A percentile compares a stretch with the other conserved stretches of the same genome.
phyloP scores from a whole-genome alignment of 768 basidiomycete species.

The Trametes elegans region DNA sequence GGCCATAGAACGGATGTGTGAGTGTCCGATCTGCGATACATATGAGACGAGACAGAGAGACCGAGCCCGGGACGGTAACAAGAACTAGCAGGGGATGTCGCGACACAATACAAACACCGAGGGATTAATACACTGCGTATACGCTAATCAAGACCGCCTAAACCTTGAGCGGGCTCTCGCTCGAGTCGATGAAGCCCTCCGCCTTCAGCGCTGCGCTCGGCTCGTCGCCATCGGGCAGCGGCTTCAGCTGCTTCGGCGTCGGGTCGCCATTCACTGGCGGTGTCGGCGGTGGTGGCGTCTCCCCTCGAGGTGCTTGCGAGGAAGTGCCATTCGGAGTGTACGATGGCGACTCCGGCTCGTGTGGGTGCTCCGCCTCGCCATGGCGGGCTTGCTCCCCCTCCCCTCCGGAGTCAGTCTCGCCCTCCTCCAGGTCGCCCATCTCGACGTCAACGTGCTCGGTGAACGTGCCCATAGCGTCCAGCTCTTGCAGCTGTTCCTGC shows the following conservation, averaged over 20 bases:
- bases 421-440: constrained; percentile 35
- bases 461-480: constrained; percentile 55
- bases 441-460: constrained; percentile 19
- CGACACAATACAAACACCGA: constrained; percentile 16
- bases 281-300: constrained; percentile 46
- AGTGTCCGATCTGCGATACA: constrained; percentile 11
- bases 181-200: constrained; percentile 65
- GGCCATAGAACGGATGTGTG: constrained; percentile 1
- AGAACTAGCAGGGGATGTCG: constrained; percentile 10
- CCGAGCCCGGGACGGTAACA: not conserved
- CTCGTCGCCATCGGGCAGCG: constrained; percentile 52
- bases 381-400: constrained; percentile 36
- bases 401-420: constrained; percentile 31
- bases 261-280: constrained; percentile 47
- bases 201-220: constrained; percentile 51
- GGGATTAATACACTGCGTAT: constrained; percentile 21
- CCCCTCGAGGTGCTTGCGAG: constrained; percentile 33
- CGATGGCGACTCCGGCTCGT: constrained; percentile 16
- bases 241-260: constrained; percentile 47
- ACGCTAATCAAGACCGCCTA: constrained; percentile 19
- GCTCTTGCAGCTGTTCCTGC: constrained; percentile 58
- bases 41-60: not conserved
- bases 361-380: constrained; percentile 26
- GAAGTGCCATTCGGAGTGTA: constrained; percentile 14
- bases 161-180: constrained; percentile 55